Evolutionary conservation across 2,329 filamentous ascomycete species (phyloP), one percentile per base, ranked within the genome.

Genomic region (Neopestalotiopsis rosae): DNA sequence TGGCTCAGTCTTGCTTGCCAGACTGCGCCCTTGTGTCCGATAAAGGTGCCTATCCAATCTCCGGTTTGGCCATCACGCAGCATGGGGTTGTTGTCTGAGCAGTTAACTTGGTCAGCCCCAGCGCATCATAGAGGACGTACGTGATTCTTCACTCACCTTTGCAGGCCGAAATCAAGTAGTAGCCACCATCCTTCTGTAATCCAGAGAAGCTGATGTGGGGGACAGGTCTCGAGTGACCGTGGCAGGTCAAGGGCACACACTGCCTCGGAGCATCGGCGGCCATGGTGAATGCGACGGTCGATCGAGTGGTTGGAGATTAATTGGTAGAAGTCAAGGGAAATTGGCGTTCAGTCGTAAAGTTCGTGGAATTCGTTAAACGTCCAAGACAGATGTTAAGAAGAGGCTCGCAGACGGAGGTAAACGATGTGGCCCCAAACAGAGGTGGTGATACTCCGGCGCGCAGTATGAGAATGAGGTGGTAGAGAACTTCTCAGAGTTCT

Each of bases 41-140:
- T 92, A 79, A 98, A 98, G 49, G 96, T 98, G 63, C 96, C 96
- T 75, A 98, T 98, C 93, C 95, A 98, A 81, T 98, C 95, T 69
- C 96, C 96, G 62, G 95, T 99, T 71, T 97, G 89, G 71, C 96
- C 96, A 83, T 98, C 94, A 73, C 96, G 93, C 75, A 99, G 92
- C 95, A 98, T 98, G 65, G 96, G 96, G 80, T 98, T 98, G 78
- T 95, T 95, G 85, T 99, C 96, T 95, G 80, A 67, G 69, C 69
- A 75, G 32, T 68, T 66, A 14, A 58, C 49, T 34, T 28, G 7
- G 28, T 52, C 6, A 32, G 40, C 14, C 5, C 14, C 58, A 49
- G 17, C 9, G 58, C 49, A 24, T 17, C 32, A 61, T 32, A 14
- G 63, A 56, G 38, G 71, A 79, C 68, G 69, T 68, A 69, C 59